Percentiles rank a stretch among this genome's conserved stretches.
These are phyloP conservation scores for Colletotrichum sp. DNA, from an alignment of 2,329 filamentous ascomycete species.

Conservation along the genomic window DNA sequence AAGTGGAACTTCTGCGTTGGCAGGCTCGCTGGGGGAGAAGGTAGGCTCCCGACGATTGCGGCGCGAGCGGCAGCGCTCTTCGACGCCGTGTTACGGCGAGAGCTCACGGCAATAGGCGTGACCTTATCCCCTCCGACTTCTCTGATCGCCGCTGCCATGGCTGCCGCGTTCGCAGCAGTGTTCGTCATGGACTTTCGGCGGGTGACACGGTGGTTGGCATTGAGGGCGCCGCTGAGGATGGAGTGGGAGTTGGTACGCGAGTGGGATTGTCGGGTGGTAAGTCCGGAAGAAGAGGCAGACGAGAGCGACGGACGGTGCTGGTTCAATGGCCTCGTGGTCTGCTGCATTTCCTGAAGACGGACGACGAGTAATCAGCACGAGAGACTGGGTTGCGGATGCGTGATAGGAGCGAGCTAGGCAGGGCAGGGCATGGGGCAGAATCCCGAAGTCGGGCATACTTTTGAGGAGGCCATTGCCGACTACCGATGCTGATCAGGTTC, in stretches of 20 bases:
- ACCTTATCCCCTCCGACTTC: constrained; percentile 65
- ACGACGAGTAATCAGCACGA: constrained; percentile 40
- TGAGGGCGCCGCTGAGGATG: constrained; percentile 76
- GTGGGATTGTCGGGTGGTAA: constrained; percentile 66
- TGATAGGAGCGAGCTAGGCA: constrained; percentile 14
- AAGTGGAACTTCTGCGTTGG: constrained; percentile 61
- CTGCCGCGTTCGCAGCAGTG: constrained; percentile 74
- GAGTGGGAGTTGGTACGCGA: constrained; percentile 83
- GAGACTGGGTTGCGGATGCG: constrained; percentile 24
- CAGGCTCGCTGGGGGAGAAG: constrained; percentile 72
- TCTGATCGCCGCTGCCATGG: constrained; percentile 74
- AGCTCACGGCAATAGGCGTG: constrained; percentile 59
- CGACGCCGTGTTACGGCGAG: constrained; percentile 72
- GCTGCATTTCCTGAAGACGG: constrained; percentile 63
- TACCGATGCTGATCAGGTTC: constrained; percentile 27
- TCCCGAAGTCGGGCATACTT: constrained; percentile 48
- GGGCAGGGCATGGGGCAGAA: constrained; percentile 13
- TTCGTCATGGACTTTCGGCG: constrained; percentile 93
- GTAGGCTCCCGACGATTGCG: constrained; percentile 60
- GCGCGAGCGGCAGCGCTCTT: constrained; percentile 62
- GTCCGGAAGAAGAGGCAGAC: constrained; percentile 61
- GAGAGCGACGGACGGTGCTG: constrained; percentile 66
- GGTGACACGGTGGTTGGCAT: constrained; percentile 83
- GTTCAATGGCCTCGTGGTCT: constrained; percentile 70
- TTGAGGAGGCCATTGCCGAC: constrained; percentile 66